Percentiles rank a stretch among this genome's conserved stretches.
Conservation (phyloP, 345 rosid species). For the Aquilaria yunnanensis region DNA sequence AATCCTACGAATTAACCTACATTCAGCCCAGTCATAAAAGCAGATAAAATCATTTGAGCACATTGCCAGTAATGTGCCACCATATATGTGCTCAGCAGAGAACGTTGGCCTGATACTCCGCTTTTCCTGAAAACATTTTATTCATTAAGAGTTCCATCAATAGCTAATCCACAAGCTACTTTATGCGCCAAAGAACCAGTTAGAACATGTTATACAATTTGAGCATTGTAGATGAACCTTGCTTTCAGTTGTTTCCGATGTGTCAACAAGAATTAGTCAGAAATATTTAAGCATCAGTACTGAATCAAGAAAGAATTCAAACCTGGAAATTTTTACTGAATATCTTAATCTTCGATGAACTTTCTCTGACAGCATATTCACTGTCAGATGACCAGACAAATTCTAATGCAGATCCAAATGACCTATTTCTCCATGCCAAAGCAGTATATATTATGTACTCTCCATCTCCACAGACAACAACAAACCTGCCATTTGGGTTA, state of each 20-base stretch:
- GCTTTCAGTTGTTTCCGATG: too few species aligned
- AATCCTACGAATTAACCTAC: conserved; percentile 93
- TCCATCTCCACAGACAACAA: conserved; percentile 98
- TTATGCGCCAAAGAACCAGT: background rate
- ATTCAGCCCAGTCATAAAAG: conserved; percentile 99
- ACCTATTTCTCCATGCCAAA: conserved; percentile 99
- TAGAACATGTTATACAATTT: too few species aligned
- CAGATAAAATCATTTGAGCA: conserved; percentile 97
- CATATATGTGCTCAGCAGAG: conserved; percentile 85
- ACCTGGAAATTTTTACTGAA: conserved; percentile 98
- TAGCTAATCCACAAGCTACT: conserved; percentile 15
- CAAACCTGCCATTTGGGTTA: conserved; percentile 97
- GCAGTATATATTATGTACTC: conserved; percentile 98
- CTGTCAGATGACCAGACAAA: conserved; percentile 98
- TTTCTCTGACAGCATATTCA: conserved; percentile 97
- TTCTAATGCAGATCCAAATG: conserved; percentile 97
- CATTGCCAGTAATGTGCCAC: conserved; percentile 95
- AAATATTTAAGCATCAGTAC: too few species aligned
- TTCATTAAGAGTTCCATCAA: conserved; percentile 7
- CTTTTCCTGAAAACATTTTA: conserved; percentile 63
- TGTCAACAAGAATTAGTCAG: too few species aligned
- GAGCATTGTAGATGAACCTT: too few species aligned
- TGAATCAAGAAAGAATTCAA: conserved; percentile 12
- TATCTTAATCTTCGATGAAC: conserved; percentile 83
- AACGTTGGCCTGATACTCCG: conserved; percentile 87